Evolutionary conservation across 192 early-diverging fungal genomes (phyloP), one percentile per base, ranked within the genome.

Genomic region (Thamnidium elegans): DNA sequence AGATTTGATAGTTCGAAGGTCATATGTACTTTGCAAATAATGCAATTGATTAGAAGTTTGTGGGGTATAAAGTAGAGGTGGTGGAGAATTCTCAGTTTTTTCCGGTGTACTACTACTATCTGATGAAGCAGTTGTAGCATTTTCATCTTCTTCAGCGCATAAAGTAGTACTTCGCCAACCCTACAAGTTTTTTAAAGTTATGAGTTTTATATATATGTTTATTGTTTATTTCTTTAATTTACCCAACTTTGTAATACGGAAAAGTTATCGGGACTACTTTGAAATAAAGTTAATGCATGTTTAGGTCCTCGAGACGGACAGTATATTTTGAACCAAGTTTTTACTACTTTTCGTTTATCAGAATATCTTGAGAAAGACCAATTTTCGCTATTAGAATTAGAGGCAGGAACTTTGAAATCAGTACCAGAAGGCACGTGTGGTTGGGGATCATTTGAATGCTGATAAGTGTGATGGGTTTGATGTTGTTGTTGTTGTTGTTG

Each of bases 271-370:
- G 83, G 83, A 55, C 74, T 72, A 32, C 81, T 82, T 62, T 85
- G 81, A 36, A 82, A 85, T 44, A 81, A 66, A 0, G 75, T 82
- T 39, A 85, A 65, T 3, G 64, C 68, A 60, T 85, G 81, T 23
- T 63, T 73, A 4, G 83, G 83, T 17, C 74, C 74, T 32, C 66
- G 13, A 3, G 79, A 58, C 1, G 78, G 68, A 26, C 77, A 80
- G 65, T 76, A 81, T 26, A 85, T 82, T 60, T 79, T 80, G 69
- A 85, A 85, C 83, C 83, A 85, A 0, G 83, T 81, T 62, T 63
- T 67, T 2, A 75, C 75, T 7, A 68, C 71, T 42, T 78, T 76
- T 6, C 83, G 75, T 20, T 65, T 66, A 53, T 85, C 83, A 14
- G 66, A 52, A 63, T 74, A 82, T 20, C 67, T 54, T 14, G 76